Percentiles rank a stretch among this genome's conserved stretches.
phyloP scores from a whole-genome alignment of 1,284 basidiomycete genomes.

The Microbotryomycetes sp. region DNA sequence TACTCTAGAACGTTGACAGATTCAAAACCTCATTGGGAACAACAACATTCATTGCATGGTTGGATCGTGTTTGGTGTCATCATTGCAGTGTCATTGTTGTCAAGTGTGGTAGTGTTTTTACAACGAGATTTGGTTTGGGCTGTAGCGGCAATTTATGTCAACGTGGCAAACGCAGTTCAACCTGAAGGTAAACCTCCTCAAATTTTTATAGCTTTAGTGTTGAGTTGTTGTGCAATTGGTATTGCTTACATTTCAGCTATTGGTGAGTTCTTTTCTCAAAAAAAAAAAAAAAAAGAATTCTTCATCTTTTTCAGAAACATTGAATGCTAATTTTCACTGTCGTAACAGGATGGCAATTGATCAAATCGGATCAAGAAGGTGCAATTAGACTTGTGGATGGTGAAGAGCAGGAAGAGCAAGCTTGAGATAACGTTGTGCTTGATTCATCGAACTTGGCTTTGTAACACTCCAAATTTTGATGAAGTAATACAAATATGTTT shows the following conservation, averaged over 20 bases:
- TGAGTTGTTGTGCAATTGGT: neutral
- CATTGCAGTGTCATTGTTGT: slow-evolving; percentile 22
- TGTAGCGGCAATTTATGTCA: slow-evolving; percentile 3
- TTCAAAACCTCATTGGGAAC: slow-evolving; percentile 20
- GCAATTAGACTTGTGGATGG: slow-evolving; percentile 5
- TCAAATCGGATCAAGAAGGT: slow-evolving; percentile 5
- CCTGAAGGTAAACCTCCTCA: slow-evolving; percentile 2
- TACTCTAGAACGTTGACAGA: slow-evolving; percentile 11
- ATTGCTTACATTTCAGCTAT: neutral
- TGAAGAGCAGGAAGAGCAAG: slow-evolving; percentile 1
- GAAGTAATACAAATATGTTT: too few species aligned
- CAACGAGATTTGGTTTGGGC: slow-evolving; percentile 5
- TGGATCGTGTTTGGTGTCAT: slow-evolving; percentile 33
- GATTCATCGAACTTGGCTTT: too few species aligned
- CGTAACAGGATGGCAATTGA: slow-evolving; percentile 1
- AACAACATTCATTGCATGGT: slow-evolving; percentile 22
- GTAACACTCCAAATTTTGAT: too few species aligned
- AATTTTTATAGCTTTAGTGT: slow-evolving; percentile 5
- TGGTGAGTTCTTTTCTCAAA: neutral
- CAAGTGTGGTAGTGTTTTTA: neutral
- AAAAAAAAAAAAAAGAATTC: too few species aligned
- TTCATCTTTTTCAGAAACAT: neutral
- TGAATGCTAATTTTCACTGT: too few species aligned
- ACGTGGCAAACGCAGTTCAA: slow-evolving; percentile 1
- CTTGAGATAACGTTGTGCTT: too few species aligned